Conservation (phyloP, 257 asterid species). For the Salvia miltiorrhiza region DNA sequence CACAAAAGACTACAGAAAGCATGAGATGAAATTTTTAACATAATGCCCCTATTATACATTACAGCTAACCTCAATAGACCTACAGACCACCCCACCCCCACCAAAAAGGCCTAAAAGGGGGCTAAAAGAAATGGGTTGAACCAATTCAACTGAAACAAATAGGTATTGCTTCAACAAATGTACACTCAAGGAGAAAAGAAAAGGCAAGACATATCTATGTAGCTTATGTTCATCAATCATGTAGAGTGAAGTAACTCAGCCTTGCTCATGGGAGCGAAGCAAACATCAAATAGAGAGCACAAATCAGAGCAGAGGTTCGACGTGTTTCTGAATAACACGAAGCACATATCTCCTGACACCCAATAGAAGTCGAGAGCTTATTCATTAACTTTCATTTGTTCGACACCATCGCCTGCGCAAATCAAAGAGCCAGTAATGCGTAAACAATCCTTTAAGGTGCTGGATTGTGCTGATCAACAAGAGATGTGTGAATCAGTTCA, state of each 20-base stretch:
- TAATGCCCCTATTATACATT: background rate
- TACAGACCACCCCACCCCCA: background rate
- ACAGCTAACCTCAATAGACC: too few relatives aligned
- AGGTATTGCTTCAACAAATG: background rate
- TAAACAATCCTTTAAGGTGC: too few relatives aligned
- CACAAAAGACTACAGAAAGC: background rate
- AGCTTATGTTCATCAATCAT: background rate
- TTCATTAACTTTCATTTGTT: background rate
- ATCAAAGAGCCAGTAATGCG: background rate
- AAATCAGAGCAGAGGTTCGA: background rate
- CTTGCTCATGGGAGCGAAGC: background rate
- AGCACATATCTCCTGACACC: background rate
- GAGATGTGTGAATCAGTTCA: too few relatives aligned
- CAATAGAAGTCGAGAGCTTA: background rate
- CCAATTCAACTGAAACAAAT: background rate
- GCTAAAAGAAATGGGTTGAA: too few relatives aligned
- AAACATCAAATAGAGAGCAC: background rate
- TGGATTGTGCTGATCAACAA: too few relatives aligned
- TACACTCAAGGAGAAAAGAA: background rate
- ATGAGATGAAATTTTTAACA: background rate
- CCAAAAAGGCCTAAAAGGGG: too few relatives aligned
- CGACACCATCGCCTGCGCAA: slow-evolving; percentile 13
- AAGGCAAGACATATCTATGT: background rate
- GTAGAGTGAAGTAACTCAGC: background rate
- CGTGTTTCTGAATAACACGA: background rate